Evolutionary conservation across 2,329 filamentous ascomycete species (phyloP).

Genomic region (Phaeophleospora eucalypticola): DNA sequence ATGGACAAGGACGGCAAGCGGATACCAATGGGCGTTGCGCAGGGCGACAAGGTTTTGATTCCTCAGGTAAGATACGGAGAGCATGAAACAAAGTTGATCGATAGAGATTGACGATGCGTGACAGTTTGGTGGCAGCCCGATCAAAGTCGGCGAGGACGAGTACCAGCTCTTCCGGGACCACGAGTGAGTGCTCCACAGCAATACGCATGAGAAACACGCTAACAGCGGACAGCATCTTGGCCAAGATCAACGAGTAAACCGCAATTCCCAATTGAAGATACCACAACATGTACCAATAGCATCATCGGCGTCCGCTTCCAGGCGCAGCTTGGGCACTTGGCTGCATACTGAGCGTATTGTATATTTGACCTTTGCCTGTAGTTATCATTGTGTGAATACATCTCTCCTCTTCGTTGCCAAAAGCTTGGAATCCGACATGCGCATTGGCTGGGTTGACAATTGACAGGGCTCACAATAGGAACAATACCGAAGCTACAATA

Average conservation of each 20-base stretch:
- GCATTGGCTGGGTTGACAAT: too few species aligned
- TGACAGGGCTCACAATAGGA: too few species aligned
- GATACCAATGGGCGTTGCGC: constrained; percentile 72
- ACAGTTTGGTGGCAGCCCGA: constrained; percentile 85
- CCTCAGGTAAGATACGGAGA: constrained; percentile 65
- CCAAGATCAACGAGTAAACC: constrained; percentile 93
- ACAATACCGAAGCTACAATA: too few species aligned
- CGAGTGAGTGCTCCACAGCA: constrained; percentile 64
- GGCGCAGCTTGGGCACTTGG: neutral
- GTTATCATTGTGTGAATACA: constrained; percentile 9
- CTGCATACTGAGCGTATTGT: constrained; percentile 6
- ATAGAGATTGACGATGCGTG: neutral
- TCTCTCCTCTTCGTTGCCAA: constrained; percentile 9
- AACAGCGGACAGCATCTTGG: constrained; percentile 66
- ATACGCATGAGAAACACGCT: constrained; percentile 8
- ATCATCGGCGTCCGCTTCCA: constrained; percentile 10
- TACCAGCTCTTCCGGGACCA: constrained; percentile 94
- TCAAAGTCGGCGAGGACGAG: constrained; percentile 98
- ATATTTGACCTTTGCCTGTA: constrained; percentile 9
- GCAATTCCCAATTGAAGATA: constrained; percentile 10
- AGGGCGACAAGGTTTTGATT: constrained; percentile 91
- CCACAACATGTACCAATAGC: constrained; percentile 26
- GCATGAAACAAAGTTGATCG: constrained; percentile 2
- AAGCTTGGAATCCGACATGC: neutral
- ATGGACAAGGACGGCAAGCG: constrained; percentile 87